Percentiles rank a stretch among this genome's conserved stretches.
phyloP scores from a whole-genome alignment of 2,329 filamentous ascomycete species.

The Alternaria incomplexa region DNA sequence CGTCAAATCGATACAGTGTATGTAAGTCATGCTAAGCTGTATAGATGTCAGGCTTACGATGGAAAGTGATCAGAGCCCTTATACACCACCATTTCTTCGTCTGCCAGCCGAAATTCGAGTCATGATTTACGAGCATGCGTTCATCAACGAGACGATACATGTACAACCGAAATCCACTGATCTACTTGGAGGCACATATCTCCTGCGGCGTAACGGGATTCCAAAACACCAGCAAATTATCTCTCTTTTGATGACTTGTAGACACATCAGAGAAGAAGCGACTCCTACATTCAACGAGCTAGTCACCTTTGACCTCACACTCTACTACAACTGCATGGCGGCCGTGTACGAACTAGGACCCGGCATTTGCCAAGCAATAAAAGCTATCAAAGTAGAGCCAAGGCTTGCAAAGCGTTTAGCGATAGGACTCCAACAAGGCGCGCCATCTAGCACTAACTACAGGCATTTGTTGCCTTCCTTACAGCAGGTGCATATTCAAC shows the following conservation, averaged over 20 bases:
- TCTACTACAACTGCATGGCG: conserved; percentile 2
- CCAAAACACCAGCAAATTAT: background rate
- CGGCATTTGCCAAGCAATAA: background rate
- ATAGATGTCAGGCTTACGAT: background rate
- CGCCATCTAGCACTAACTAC: background rate
- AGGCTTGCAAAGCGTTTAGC: background rate
- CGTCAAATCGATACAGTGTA: background rate
- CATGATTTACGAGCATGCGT: conserved; percentile 9
- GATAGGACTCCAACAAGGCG: background rate
- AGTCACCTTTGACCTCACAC: conserved; percentile 5
- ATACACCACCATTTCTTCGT: background rate
- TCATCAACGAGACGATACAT: conserved; percentile 2
- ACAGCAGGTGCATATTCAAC: background rate
- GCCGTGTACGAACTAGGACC: conserved; percentile 5
- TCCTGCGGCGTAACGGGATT: background rate
- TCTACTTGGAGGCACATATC: background rate
- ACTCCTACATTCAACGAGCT: conserved; percentile 1
- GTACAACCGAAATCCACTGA: conserved; percentile 3
- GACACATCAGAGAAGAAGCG: background rate
- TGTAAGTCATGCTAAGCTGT: background rate
- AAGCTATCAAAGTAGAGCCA: background rate
- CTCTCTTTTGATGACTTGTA: conserved; percentile 3
- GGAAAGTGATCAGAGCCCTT: background rate
- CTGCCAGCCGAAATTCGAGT: conserved; percentile 9
- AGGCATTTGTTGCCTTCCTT: conserved; percentile 5